These are phyloP conservation scores for Mycothermus thermophilus DNA, from an alignment of 495 filamentous ascomycete species.

Conservation along the genomic window DNA sequence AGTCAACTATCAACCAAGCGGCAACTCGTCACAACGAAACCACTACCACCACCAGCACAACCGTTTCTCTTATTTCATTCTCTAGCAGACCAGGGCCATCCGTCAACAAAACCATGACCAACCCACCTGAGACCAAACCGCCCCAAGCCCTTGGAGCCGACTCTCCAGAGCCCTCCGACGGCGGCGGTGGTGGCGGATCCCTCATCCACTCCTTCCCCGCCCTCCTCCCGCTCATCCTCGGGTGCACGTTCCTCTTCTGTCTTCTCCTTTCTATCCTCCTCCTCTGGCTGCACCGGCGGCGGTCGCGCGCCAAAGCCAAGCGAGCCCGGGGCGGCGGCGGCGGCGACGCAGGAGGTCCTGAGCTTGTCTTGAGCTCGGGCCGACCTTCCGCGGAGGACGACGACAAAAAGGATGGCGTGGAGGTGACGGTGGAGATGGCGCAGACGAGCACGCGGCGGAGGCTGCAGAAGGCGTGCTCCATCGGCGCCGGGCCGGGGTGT, in stretches of 20 bases:
- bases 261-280: constrained; percentile 3
- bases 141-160: too few relatives aligned
- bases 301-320: background rate
- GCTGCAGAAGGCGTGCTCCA: constrained; percentile 2
- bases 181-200: background rate
- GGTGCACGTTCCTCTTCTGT: constrained; percentile 2
- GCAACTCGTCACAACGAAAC: too few relatives aligned
- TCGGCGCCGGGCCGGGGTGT: background rate
- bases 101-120: too few relatives aligned
- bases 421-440: background rate
- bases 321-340: background rate
- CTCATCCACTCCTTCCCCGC: constrained; percentile 1
- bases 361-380: background rate
- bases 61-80: too few relatives aligned
- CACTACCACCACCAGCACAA: too few relatives aligned
- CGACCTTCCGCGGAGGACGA: background rate
- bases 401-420: background rate
- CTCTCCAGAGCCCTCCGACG: too few relatives aligned
- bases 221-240: constrained; percentile 6
- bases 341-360: background rate
- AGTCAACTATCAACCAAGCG: too few relatives aligned
- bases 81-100: too few relatives aligned
- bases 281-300: constrained; percentile 6
- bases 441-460: too few relatives aligned
- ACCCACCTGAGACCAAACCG: too few relatives aligned